Evolutionary conservation across 2,329 filamentous ascomycete genomes (phyloP), one percentile per base, ranked within the genome.

Genomic region (Epichloe bromicola): DNA sequence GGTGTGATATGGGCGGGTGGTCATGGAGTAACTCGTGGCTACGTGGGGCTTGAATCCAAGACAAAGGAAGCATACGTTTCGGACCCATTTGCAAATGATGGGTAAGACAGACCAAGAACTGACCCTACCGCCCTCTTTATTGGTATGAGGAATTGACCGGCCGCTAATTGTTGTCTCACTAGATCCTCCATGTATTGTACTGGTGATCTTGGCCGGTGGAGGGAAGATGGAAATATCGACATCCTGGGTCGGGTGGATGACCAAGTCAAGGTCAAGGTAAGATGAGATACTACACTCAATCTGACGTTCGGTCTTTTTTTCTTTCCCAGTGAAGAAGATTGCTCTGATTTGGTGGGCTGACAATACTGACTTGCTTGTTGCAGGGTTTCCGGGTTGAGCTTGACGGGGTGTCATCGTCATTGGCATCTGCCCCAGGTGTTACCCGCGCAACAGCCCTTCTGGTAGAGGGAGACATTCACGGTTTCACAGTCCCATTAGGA

Each of bases 331-430:
- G 19, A 30, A 3, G 26, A 30, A 10, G 26, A 30, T 23, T 34
- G 40, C 41, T 37, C 44, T 34, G 10, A 8, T 34, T 10, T 45
- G 19, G 12, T 37, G 5, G 15, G 10, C 23, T 43, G 17, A 45
- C 49, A 6, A 44, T 34, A 26, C 4, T 19, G 8, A 11, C 5
- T 8, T 45, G 33, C 20, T 23, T 23, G 23, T 19, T n/a, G 48
- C 49, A 68, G 70, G 78, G 78, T 7, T 80, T 81, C 59, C 74
- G 79, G 23, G 74, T 82, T 44, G 78, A 82, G 60, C 71, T 82
- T 10, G 78, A 80, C 51, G 75, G 78, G 37, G 72, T 82, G 30
- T 70, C 76, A 2, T 63, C 70, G n/a, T 71, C 72, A 12, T 66
- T 77, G 51, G 71, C 70, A 55, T 65, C 68, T 41, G 70, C 69